Conservation (phyloP, 768 basidiomycete species). For the Tulasnella sp. region DNA sequence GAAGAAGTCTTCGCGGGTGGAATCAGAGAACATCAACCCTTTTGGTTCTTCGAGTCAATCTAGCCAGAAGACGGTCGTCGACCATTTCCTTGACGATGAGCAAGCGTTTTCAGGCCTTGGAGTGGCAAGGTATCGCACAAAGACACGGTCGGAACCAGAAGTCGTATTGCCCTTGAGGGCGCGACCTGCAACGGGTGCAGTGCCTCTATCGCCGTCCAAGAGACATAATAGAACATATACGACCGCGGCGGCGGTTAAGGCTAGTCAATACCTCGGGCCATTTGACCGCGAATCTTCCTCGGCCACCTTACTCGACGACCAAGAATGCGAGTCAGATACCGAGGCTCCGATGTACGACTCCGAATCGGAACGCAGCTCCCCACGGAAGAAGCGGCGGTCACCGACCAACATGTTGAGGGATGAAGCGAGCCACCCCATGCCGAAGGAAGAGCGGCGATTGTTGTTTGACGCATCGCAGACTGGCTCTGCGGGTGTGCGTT, state of each 20-base stretch:
- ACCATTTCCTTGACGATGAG: not conserved
- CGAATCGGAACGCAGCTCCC: slow-evolving; percentile 13
- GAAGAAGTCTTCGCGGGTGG: not conserved
- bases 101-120: not conserved
- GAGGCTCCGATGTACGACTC: slow-evolving; percentile 10
- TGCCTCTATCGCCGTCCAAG: slow-evolving; percentile 14
- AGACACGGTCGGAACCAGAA: not conserved
- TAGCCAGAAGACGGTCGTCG: slow-evolving; percentile 9
- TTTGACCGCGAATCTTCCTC: not conserved
- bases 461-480: too few relatives aligned
- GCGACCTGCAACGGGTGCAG: not conserved
- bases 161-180: not conserved
- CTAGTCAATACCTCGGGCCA: not conserved
- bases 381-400: slow-evolving; percentile 9
- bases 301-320: not conserved
- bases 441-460: slow-evolving; percentile 2
- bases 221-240: slow-evolving; percentile 11
- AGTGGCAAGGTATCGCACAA: not conserved
- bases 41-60: not conserved
- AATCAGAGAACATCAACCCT: slow-evolving; percentile 4
- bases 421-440: not conserved
- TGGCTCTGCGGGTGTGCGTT: too few relatives aligned
- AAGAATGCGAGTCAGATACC: slow-evolving; percentile 4
- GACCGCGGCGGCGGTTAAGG: not conserved
- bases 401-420: slow-evolving; percentile 11